phyloP scores from a whole-genome alignment of 2,329 filamentous ascomycete genomes.

The Sphaerostilbella broomeana region DNA sequence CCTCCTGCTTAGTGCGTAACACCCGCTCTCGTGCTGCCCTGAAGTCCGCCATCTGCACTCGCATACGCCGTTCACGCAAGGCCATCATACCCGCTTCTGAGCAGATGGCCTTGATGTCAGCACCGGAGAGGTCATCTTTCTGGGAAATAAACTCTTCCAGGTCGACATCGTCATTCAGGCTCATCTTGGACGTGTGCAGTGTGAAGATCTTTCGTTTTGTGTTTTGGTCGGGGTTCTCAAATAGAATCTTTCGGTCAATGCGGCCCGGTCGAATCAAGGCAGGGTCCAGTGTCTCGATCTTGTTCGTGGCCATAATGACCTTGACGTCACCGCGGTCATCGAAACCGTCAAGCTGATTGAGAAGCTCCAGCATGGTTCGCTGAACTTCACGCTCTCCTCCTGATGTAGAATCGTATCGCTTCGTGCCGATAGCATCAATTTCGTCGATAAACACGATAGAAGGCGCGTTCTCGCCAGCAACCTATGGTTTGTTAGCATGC shows the following conservation, averaged over 20 bases:
- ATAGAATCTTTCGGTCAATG: conserved; percentile 95
- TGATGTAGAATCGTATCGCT: conserved; percentile 95
- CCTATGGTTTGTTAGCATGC: conserved; percentile 37
- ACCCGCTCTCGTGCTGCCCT: conserved; percentile 86
- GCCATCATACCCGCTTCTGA: conserved; percentile 94
- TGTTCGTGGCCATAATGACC: conserved; percentile 99
- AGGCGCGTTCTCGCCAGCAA: conserved; percentile 90
- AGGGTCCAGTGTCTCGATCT: conserved; percentile 95
- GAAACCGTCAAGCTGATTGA: conserved; percentile 98
- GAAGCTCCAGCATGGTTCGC: conserved; percentile 94
- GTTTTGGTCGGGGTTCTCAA: conserved; percentile 67
- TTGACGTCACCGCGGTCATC: conserved; percentile 98
- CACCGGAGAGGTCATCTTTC: conserved; percentile 94
- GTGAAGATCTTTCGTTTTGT: conserved; percentile 98
- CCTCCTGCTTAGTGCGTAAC: conserved; percentile 96
- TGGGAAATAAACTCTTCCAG: conserved; percentile 97
- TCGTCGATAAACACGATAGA: conserved; percentile 99
- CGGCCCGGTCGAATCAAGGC: conserved; percentile 93
- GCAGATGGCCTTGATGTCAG: conserved; percentile 98
- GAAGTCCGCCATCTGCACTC: conserved; percentile 99
- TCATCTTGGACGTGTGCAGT: conserved; percentile 98
- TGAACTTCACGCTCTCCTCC: conserved; percentile 97
- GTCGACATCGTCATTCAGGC: conserved; percentile 90
- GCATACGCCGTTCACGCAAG: conserved; percentile 89
- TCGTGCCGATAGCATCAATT: conserved; percentile 97